Conservation (phyloP, 1,139 yeast species). For the Nakaseomyces glabratus region DNA sequence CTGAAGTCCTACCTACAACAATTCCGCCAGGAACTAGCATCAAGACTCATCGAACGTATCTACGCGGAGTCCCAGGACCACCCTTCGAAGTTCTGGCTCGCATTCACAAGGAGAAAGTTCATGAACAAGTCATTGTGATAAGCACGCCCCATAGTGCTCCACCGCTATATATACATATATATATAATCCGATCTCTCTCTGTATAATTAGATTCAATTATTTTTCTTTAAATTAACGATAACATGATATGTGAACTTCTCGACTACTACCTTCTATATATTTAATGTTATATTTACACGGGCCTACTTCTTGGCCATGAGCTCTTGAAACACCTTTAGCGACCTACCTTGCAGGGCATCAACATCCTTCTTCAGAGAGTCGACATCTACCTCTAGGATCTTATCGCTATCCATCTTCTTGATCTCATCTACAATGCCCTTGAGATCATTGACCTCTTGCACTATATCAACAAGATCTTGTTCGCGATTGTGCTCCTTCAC, state of each 20-base stretch:
- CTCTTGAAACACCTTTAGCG: slow-evolving; percentile 44
- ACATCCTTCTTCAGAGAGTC: slow-evolving; percentile 36
- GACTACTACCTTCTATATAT: too few relatives aligned
- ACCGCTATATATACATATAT: neutral
- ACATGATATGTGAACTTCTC: slow-evolving; percentile 5
- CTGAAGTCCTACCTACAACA: slow-evolving; percentile 77
- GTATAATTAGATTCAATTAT: too few relatives aligned
- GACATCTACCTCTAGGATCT: slow-evolving; percentile 22
- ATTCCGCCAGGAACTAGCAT: slow-evolving; percentile 89
- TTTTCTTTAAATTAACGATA: too few relatives aligned
- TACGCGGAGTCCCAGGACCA: slow-evolving; percentile 40
- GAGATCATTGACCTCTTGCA: slow-evolving; percentile 33
- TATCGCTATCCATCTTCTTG: slow-evolving; percentile 6
- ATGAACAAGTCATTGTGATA: slow-evolving; percentile 65
- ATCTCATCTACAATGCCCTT: slow-evolving; percentile 36
- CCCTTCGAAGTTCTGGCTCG: slow-evolving; percentile 87
- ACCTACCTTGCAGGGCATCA: slow-evolving; percentile 42
- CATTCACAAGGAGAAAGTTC: slow-evolving; percentile 87
- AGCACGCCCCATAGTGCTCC: neutral
- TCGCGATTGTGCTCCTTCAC: slow-evolving; percentile 33
- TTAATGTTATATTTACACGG: too few relatives aligned
- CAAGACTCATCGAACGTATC: slow-evolving; percentile 65
- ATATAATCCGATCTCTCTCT: too few relatives aligned
- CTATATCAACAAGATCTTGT: slow-evolving; percentile 17
- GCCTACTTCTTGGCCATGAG: too few relatives aligned